Percentiles rank a stretch among this genome's conserved stretches.
Conservation (phyloP, 352 stramenopile species). For the Globisporangium camurandrum region DNA sequence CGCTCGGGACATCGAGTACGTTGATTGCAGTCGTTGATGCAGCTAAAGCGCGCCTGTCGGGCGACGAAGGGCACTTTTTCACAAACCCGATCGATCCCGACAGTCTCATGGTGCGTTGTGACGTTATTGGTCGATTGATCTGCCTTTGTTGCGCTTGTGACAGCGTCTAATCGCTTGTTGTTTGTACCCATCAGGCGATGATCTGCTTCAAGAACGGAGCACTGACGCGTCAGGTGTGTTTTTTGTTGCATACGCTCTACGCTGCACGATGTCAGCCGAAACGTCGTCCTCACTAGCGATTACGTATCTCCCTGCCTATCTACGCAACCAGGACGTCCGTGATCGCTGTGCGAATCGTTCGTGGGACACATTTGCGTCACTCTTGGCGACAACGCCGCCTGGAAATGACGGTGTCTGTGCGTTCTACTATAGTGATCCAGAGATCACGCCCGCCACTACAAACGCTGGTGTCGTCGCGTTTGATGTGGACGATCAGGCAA, state of each 20-base stretch:
- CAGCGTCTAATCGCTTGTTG: neutral
- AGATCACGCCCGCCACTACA: constrained; percentile 54
- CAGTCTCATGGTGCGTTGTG: constrained; percentile 39
- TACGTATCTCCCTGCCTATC: no score
- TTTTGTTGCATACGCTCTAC: no score
- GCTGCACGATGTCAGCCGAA: no score
- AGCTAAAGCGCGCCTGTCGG: constrained; percentile 32
- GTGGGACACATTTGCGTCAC: constrained; percentile 49
- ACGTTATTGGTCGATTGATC: no score
- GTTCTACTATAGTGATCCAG: constrained; percentile 58
- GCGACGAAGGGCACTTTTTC: constrained; percentile 77
- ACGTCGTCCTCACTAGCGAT: no score
- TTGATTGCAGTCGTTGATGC: constrained; percentile 49
- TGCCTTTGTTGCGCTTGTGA: neutral
- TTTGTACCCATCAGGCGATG: constrained; percentile 73
- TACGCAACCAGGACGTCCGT: constrained; percentile 34
- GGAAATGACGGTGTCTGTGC: constrained; percentile 40
- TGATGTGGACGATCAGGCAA: constrained; percentile 15
- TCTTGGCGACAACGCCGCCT: constrained; percentile 27
- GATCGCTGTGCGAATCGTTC: constrained; percentile 28
- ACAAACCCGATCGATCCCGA: constrained; percentile 65
- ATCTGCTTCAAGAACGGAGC: constrained; percentile 85
- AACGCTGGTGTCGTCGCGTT: constrained; percentile 42
- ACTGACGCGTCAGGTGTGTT: constrained; percentile 47
- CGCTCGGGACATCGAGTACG: constrained; percentile 56